Percentiles rank a stretch among this genome's conserved stretches.
Conservation (phyloP, 2,329 filamentous ascomycete genomes). For the Colletotrichum tropicale region DNA sequence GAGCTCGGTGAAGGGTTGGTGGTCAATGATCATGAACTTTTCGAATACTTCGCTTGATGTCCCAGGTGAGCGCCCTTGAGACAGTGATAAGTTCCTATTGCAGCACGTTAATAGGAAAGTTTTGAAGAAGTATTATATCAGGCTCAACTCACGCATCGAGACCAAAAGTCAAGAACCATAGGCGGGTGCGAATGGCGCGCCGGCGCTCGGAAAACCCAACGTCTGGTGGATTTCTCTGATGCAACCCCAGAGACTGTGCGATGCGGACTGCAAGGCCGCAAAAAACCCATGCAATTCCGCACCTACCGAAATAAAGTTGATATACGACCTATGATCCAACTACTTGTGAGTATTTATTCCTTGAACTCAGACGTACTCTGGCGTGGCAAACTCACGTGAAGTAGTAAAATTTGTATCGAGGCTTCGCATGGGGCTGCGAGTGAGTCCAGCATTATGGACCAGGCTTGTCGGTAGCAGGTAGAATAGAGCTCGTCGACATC, state of each 20-base stretch:
- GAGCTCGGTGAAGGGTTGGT: background rate
- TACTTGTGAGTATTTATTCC: no score
- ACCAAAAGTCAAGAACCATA: background rate
- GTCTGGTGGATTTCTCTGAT: background rate
- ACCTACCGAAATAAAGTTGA: background rate
- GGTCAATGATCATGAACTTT: background rate
- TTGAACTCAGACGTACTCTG: no score
- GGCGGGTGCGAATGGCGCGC: background rate
- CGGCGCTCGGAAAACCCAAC: background rate
- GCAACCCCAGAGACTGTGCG: background rate
- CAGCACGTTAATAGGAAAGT: accelerated
- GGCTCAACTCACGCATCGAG: background rate
- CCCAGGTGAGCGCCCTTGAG: background rate
- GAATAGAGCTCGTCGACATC: background rate
- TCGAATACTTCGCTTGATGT: background rate
- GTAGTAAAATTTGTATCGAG: accelerated
- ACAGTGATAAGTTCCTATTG: background rate
- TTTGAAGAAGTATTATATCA: accelerated
- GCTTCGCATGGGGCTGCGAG: background rate
- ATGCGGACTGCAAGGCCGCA: background rate
- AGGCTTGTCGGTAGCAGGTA: background rate
- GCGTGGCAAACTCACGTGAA: background rate
- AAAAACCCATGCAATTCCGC: background rate
- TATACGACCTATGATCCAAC: background rate
- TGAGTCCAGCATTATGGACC: background rate